phyloP scores from a whole-genome alignment of 495 filamentous ascomycete species.

The Ascodesmis nigricans region DNA sequence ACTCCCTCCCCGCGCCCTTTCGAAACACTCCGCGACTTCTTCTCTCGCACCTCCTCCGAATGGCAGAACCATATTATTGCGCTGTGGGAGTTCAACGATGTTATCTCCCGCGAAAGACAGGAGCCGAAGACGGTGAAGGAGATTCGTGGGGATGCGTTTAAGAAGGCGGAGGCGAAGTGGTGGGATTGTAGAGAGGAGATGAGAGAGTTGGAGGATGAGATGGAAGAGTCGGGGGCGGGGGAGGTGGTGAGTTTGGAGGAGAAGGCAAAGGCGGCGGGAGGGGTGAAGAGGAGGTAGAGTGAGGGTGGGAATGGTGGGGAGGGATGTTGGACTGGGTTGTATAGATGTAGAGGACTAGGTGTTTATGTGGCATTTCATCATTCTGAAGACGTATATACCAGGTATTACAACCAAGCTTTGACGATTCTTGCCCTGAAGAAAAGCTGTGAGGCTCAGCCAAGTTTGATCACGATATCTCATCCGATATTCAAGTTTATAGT shows the following conservation, averaged over 20 bases:
- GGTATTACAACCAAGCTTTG: no score
- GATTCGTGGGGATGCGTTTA: slow-evolving; percentile 70
- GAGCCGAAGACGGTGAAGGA: slow-evolving; percentile 65
- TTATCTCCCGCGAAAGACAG: slow-evolving; percentile 16
- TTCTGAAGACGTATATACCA: no score
- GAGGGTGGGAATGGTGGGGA: slow-evolving; percentile 7
- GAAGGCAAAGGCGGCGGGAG: slow-evolving; percentile 26
- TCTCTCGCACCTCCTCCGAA: slow-evolving; percentile 59
- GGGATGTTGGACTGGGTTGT: no score
- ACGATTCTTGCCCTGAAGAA: no score
- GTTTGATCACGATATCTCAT: no score
- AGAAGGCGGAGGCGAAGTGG: slow-evolving; percentile 83
- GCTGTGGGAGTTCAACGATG: slow-evolving; percentile 20
- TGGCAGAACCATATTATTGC: slow-evolving; percentile 77
- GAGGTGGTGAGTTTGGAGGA: slow-evolving; percentile 81
- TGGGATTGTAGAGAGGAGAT: slow-evolving; percentile 97
- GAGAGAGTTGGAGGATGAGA: slow-evolving; percentile 77
- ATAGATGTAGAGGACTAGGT: no score
- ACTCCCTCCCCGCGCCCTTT: slow-evolving; percentile 50
- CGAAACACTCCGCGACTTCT: slow-evolving; percentile 80
- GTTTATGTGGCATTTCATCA: no score
- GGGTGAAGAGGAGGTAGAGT: slow-evolving; percentile 24
- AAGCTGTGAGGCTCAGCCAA: no score
- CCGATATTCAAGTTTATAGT: no score
- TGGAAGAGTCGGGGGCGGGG: slow-evolving; percentile 84